Evolutionary conservation across 768 basidiomycete species (phyloP).

Genomic region (Pleurotus salmoneostramineus): DNA sequence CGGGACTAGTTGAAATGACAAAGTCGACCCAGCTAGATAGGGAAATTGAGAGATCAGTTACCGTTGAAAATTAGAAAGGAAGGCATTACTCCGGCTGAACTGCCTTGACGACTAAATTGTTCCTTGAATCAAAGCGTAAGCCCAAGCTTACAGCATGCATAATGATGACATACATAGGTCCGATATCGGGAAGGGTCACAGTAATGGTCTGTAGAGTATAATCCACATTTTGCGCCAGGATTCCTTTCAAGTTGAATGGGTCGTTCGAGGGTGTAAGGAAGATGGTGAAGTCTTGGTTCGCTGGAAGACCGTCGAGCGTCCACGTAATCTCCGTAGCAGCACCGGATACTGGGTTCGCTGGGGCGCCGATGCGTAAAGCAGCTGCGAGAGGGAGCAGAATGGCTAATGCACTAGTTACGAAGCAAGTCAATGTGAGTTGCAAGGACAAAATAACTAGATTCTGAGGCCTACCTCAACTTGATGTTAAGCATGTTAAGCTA

Average conservation of each 20-base stretch:
- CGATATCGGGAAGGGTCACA: background rate
- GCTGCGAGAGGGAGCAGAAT: background rate
- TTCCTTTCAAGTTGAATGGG: background rate
- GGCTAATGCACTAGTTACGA: background rate
- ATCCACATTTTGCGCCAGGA: background rate
- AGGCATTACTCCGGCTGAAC: background rate
- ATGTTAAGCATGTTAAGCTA: too few species aligned
- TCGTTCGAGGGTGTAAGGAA: background rate
- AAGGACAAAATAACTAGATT: too few species aligned
- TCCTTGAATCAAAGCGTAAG: background rate
- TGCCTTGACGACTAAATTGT: conserved; percentile 1
- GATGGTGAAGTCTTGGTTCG: background rate
- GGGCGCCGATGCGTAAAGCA: background rate
- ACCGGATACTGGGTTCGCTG: background rate
- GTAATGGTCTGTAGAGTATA: background rate
- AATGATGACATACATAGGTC: background rate
- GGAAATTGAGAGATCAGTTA: background rate
- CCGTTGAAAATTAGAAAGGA: background rate
- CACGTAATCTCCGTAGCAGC: conserved; percentile 2
- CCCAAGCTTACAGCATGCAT: background rate
- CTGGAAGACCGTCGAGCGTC: background rate
- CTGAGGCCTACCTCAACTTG: too few species aligned
- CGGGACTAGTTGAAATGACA: conserved; percentile 1
- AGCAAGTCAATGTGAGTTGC: too few species aligned
- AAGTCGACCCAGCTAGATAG: background rate